Evolutionary conservation across 1,284 basidiomycete genomes (phyloP).

Genomic region (Ustilago shanxiensis): DNA sequence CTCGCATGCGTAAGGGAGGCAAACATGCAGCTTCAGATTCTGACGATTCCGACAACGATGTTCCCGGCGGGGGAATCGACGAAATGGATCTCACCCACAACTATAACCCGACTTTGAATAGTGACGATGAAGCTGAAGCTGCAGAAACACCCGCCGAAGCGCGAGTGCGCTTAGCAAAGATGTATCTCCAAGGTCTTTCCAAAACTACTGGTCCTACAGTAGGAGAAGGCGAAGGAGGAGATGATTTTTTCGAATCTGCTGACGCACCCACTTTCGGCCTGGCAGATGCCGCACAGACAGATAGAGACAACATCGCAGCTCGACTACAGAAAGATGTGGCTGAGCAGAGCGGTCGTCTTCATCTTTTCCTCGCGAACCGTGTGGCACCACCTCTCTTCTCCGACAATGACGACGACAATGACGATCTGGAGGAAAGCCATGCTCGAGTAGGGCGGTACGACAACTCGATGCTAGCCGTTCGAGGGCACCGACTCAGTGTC

Average conservation of each 20-base stretch:
- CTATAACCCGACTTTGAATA: slow-evolving; percentile 43
- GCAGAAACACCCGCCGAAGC: slow-evolving; percentile 91
- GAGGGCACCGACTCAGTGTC: slow-evolving; percentile 81
- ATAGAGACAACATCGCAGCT: slow-evolving; percentile 89
- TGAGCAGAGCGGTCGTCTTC: slow-evolving; percentile 75
- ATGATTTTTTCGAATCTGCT: slow-evolving; percentile 54
- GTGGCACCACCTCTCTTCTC: slow-evolving; percentile 55
- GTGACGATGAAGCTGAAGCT: slow-evolving; percentile 57
- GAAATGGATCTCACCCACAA: slow-evolving; percentile 63
- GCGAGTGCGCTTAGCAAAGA: slow-evolving; percentile 85
- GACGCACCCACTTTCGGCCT: slow-evolving; percentile 71
- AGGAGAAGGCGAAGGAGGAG: neutral
- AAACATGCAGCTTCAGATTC: slow-evolving; percentile 35
- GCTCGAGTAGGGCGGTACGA: slow-evolving; percentile 2
- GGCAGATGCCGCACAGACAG: slow-evolving; percentile 92
- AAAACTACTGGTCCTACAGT: neutral
- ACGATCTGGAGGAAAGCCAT: neutral
- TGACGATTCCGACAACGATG: slow-evolving; percentile 34
- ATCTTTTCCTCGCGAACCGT: slow-evolving; percentile 76
- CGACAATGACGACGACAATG: neutral
- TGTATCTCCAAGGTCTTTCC: slow-evolving; percentile 85
- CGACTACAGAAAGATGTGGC: slow-evolving; percentile 76
- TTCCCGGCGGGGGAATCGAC: slow-evolving; percentile 44
- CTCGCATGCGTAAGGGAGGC: slow-evolving; percentile 21
- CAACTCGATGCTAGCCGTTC: slow-evolving; percentile 71